Evolutionary conservation across 2,329 filamentous ascomycete genomes (phyloP).

Genomic region (Aspergillus awamori): DNA sequence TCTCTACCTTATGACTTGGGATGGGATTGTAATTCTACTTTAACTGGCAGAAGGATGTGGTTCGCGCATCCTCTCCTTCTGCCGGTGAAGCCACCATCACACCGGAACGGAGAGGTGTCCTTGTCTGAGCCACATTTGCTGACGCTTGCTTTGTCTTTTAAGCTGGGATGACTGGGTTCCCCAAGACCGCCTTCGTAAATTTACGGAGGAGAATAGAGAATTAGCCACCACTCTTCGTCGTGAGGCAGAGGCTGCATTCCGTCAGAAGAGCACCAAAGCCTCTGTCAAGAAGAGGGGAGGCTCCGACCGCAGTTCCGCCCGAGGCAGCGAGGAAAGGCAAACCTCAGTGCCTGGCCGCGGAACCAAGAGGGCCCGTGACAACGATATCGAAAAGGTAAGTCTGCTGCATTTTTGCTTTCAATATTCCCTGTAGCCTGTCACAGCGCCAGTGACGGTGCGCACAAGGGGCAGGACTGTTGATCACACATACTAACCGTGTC

Average conservation of each 20-base stretch:
- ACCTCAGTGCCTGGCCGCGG: constrained; percentile 48
- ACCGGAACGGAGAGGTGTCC: not conserved
- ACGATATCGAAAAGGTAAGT: constrained; percentile 52
- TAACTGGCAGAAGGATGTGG: not conserved
- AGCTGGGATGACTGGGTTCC: constrained; percentile 99
- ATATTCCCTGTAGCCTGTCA: not conserved
- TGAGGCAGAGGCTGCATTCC: constrained; percentile 43
- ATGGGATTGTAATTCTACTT: not conserved
- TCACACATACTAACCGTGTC: constrained; percentile 7
- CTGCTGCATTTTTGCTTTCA: constrained; percentile 4
- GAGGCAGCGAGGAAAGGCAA: constrained; percentile 50
- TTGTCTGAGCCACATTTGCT: constrained; percentile 16
- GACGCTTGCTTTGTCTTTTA: constrained; percentile 16
- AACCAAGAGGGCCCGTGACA: constrained; percentile 49
- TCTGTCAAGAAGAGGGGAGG: constrained; percentile 44
- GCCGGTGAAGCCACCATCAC: not conserved
- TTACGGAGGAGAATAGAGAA: constrained; percentile 92
- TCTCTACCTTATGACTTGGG: not conserved
- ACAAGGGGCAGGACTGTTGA: not conserved
- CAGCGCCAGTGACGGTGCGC: not conserved
- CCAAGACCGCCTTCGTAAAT: constrained; percentile 89
- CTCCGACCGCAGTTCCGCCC: constrained; percentile 47
- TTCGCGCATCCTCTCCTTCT: constrained; percentile 4
- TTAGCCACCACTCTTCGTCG: constrained; percentile 63
- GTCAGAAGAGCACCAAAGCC: constrained; percentile 38